These are phyloP conservation scores for Furcasterigmium sp. DNA, from an alignment of 2,329 filamentous ascomycete species.

Conservation along the genomic window DNA sequence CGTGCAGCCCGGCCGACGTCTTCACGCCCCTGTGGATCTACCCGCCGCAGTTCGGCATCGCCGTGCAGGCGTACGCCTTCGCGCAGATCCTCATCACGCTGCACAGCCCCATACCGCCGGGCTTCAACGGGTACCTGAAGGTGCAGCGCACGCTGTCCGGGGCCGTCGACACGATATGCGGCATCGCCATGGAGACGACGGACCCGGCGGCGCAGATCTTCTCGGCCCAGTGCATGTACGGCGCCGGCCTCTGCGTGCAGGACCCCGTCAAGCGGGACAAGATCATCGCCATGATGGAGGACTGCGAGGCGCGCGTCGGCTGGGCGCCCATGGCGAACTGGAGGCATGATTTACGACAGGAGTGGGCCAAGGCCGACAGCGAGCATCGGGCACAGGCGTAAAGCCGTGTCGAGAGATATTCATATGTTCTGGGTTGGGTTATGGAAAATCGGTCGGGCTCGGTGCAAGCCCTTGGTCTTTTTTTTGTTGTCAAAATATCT, in stretches of 20 bases:
- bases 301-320: conserved; percentile 27
- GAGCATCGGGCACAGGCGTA: not conserved
- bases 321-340: conserved; percentile 31
- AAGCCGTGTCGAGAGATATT: too few relatives aligned
- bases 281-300: conserved; percentile 28
- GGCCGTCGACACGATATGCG: conserved; percentile 31
- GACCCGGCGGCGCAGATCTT: conserved; percentile 35
- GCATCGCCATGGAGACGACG: conserved; percentile 38
- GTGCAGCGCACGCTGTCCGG: conserved; percentile 17
- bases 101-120: conserved; percentile 14
- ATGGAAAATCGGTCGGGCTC: too few relatives aligned
- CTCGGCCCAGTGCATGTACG: conserved; percentile 37
- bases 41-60: conserved; percentile 39
- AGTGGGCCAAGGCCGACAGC: conserved; percentile 20
- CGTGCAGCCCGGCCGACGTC: conserved; percentile 14
- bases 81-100: conserved; percentile 41
- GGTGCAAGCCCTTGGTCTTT: too few relatives aligned
- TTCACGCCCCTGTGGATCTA: conserved; percentile 45
- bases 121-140: conserved; percentile 36
- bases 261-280: conserved; percentile 26
- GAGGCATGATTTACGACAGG: conserved; percentile 22
- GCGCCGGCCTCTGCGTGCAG: conserved; percentile 34
- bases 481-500: too few relatives aligned
- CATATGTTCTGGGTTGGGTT: too few relatives aligned
- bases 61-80: conserved; percentile 46